Conservation (phyloP, 768 basidiomycete species). For the Sutorius australiensis region DNA sequence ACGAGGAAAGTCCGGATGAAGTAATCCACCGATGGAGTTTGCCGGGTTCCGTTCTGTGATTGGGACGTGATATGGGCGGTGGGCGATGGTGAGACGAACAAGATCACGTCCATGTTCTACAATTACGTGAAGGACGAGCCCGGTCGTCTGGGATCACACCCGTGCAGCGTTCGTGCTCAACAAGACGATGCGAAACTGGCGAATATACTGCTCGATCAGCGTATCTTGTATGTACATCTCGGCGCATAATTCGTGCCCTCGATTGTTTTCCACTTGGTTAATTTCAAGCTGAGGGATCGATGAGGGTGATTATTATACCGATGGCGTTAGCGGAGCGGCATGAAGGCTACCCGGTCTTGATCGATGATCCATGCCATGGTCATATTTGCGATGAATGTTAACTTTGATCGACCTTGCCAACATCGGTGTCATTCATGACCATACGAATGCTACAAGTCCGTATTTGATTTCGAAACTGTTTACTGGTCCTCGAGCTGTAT, state of each 20-base stretch:
- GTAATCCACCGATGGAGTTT: not conserved
- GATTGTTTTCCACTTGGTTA: too few relatives aligned
- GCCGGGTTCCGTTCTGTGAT: not conserved
- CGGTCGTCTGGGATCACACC: too few relatives aligned
- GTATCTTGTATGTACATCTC: not conserved
- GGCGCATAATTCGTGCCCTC: not conserved
- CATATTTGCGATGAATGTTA: too few relatives aligned
- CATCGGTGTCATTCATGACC: not conserved
- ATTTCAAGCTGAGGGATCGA: too few relatives aligned
- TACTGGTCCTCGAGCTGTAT: not conserved
- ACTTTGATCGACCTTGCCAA: too few relatives aligned
- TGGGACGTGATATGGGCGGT: not conserved
- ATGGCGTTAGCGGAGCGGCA: too few relatives aligned
- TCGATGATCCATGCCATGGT: too few relatives aligned
- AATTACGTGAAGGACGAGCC: too few relatives aligned
- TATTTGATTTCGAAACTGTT: not conserved
- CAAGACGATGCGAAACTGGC: not conserved
- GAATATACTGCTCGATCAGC: not conserved
- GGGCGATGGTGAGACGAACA: not conserved
- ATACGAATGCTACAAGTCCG: not conserved
- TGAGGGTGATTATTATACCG: too few relatives aligned
- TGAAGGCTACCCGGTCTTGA: too few relatives aligned
- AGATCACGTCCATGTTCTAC: not conserved
- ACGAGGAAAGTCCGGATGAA: not conserved
- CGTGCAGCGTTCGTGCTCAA: not conserved